These are phyloP conservation scores for Penicillium salamii DNA, from an alignment of 495 filamentous ascomycete genomes.

Conservation along the genomic window DNA sequence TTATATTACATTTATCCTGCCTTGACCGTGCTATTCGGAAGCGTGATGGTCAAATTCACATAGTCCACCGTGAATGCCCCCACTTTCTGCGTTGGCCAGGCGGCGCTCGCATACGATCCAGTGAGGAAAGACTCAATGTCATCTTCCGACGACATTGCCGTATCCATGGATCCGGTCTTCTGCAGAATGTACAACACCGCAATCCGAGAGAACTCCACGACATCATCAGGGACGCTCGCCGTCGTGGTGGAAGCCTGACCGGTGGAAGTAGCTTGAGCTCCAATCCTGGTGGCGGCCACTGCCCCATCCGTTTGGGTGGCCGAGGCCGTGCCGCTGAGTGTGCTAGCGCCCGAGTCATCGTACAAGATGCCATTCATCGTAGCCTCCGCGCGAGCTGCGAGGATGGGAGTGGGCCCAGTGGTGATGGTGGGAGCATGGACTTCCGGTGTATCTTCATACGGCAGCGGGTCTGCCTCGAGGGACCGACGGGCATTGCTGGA, in stretches of 20 bases:
- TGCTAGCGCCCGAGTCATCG: conserved; percentile 17
- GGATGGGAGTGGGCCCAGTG: conserved; percentile 16
- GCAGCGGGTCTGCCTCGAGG: conserved; percentile 6
- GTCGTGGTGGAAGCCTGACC: conserved; percentile 9
- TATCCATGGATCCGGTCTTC: conserved; percentile 40
- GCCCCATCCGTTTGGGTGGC: conserved; percentile 3
- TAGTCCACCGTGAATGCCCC: conserved; percentile 43
- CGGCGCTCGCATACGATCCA: conserved; percentile 21
- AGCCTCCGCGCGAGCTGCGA: conserved; percentile 31
- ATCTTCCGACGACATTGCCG: conserved; percentile 31
- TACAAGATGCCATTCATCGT: conserved; percentile 47
- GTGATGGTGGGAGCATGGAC: not conserved
- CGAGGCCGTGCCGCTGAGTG: conserved; percentile 2
- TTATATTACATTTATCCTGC: conserved; percentile 1
- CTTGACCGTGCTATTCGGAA: conserved; percentile 35
- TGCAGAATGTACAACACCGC: conserved; percentile 51
- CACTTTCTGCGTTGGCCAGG: conserved; percentile 15
- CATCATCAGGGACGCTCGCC: conserved; percentile 18
- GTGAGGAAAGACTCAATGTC: conserved; percentile 36
- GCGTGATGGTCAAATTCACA: conserved; percentile 38
- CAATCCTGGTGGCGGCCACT: conserved; percentile 8
- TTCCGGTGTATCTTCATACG: not conserved
- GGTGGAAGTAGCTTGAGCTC: not conserved
- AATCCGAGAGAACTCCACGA: conserved; percentile 45
- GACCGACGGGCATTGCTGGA: conserved; percentile 30